Conservation (phyloP, 2,329 filamentous ascomycete species). For the Phaeosphaeria sp. region DNA sequence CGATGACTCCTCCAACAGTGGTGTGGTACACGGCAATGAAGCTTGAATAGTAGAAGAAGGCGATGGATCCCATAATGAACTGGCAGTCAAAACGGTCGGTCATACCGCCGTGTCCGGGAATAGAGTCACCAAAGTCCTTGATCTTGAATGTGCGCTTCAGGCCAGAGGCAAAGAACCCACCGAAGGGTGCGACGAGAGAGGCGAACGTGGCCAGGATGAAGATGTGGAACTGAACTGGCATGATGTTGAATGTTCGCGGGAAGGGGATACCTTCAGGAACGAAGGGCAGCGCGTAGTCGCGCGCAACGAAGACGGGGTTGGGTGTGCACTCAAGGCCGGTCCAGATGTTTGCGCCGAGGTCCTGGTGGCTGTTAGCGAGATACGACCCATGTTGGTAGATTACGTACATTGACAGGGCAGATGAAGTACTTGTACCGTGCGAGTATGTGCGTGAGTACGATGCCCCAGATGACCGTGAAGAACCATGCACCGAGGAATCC, state of each 20-base stretch:
- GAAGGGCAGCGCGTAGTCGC: constrained; percentile 72
- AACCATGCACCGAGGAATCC: constrained; percentile 97
- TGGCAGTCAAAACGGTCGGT: constrained; percentile 99
- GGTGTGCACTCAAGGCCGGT: constrained; percentile 88
- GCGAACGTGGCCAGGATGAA: constrained; percentile 91
- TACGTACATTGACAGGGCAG: constrained; percentile 84
- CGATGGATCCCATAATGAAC: constrained; percentile 99
- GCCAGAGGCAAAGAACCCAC: constrained; percentile 96
- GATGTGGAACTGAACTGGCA: constrained; percentile 93
- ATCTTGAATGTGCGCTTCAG: constrained; percentile 99
- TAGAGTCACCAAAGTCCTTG: constrained; percentile 99
- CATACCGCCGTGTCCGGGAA: constrained; percentile 96
- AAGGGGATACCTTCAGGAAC: constrained; percentile 59
- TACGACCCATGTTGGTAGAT: too few species aligned
- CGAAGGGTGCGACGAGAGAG: constrained; percentile 95
- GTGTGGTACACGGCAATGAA: constrained; percentile 92
- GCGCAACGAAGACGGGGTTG: constrained; percentile 88
- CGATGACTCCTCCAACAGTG: constrained; percentile 84
- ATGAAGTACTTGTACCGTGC: constrained; percentile 97
- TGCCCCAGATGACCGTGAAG: constrained; percentile 87
- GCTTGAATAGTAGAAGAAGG: constrained; percentile 98
- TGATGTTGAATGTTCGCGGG: constrained; percentile 74
- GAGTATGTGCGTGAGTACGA: constrained; percentile 81
- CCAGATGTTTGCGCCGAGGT: constrained; percentile 91
- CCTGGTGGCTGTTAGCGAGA: constrained; percentile 47